Evolutionary conservation across 306 rosid genomes (phyloP).

Genomic region (Dicorynia guianensis): DNA sequence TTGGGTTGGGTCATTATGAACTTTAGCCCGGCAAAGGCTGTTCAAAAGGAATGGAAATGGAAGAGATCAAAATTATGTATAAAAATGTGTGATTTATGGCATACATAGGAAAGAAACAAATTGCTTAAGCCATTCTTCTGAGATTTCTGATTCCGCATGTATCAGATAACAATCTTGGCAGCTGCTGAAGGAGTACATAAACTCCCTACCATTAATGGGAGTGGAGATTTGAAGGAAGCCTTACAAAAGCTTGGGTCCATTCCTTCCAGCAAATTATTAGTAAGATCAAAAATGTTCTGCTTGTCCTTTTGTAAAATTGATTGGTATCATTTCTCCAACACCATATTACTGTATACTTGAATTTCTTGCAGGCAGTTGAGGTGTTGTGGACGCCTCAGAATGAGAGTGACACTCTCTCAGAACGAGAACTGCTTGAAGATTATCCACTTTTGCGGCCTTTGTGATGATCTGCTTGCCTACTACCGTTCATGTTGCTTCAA

Average conservation of each 20-base stretch:
- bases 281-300: constrained; percentile 45
- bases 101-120: neutral
- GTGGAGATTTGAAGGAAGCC: constrained; percentile 89
- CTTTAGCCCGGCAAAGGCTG: constrained; percentile 18
- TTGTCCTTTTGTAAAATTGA: constrained; percentile 3
- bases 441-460: constrained; percentile 97
- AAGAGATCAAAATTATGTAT: constrained; percentile 9
- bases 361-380: constrained; percentile 83
- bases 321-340: constrained; percentile 20
- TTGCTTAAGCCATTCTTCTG: constrained; percentile 10
- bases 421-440: constrained; percentile 95
- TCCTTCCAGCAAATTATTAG: constrained; percentile 81
- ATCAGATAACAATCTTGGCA: constrained; percentile 85
- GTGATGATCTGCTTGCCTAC: constrained; percentile 37
- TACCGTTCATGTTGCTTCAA: constrained; percentile 30
- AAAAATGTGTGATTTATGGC: neutral
- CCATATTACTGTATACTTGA: constrained; percentile 22
- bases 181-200: constrained; percentile 96
- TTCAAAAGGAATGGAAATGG: constrained; percentile 19
- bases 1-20: constrained; percentile 17
- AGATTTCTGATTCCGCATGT: constrained; percentile 20
- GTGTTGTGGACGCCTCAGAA: constrained; percentile 99
- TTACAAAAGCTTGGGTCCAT: constrained; percentile 92
- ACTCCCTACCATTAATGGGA: constrained; percentile 88
- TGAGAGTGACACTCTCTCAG: constrained; percentile 91